phyloP scores from a whole-genome alignment of 495 filamentous ascomycete species.

The Penicillium samsonianum region DNA sequence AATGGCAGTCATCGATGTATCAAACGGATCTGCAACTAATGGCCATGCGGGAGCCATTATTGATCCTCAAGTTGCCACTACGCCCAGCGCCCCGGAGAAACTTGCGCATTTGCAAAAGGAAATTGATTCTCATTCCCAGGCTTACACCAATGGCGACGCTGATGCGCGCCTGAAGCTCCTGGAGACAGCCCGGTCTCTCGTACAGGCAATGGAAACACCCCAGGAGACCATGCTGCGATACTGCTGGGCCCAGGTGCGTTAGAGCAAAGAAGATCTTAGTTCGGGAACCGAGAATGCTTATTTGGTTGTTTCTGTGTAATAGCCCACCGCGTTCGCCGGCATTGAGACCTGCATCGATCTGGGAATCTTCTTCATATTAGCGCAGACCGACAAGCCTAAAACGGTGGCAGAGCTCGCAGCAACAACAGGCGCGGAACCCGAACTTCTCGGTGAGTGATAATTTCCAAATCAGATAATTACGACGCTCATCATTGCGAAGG shows the following conservation, averaged over 20 bases:
- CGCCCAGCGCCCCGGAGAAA: constrained; percentile 5
- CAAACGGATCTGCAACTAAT: background rate
- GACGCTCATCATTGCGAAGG: constrained; percentile 4
- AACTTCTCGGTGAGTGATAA: constrained; percentile 26
- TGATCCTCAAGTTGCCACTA: constrained; percentile 6
- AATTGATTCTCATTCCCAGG: constrained; percentile 7
- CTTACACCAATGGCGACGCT: background rate
- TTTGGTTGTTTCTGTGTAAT: background rate
- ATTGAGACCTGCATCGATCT: constrained; percentile 32
- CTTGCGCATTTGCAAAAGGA: constrained; percentile 3
- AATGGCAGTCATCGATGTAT: background rate
- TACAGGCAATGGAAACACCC: constrained; percentile 34
- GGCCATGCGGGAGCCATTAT: background rate
- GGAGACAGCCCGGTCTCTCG: constrained; percentile 24
- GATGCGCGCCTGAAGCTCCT: constrained; percentile 19
- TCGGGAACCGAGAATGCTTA: background rate
- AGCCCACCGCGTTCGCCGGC: constrained; percentile 23
- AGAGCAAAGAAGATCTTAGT: background rate
- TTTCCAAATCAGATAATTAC: background rate
- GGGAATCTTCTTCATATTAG: constrained; percentile 29
- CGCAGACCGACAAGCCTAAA: constrained; percentile 26
- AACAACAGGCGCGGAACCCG: constrained; percentile 26
- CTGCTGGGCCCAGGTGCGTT: constrained; percentile 35
- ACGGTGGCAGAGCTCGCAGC: constrained; percentile 28
- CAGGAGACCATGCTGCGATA: constrained; percentile 34